Conservation (phyloP, 345 rosid species). For the Salix suchowensis region DNA sequence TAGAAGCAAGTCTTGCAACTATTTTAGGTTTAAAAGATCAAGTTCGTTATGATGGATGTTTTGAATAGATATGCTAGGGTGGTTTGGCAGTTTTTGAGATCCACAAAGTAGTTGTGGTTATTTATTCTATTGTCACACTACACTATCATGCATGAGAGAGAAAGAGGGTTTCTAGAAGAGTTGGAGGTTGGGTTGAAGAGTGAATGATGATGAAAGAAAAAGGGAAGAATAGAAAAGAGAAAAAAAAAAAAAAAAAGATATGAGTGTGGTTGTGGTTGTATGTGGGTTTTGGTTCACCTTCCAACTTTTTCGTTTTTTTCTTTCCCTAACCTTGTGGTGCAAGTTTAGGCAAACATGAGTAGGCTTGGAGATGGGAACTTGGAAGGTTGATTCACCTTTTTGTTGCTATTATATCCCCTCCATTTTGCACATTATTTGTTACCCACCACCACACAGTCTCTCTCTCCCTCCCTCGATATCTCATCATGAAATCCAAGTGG, state of each 20-base stretch:
- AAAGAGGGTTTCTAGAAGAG: constrained; percentile 46
- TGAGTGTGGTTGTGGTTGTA: constrained; percentile 48
- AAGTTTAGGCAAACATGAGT: constrained; percentile 42
- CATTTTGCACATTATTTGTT: constrained; percentile 25
- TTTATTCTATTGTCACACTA: constrained; percentile 43
- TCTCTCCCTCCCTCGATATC: constrained; percentile 2
- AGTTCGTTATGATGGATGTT: constrained; percentile 30
- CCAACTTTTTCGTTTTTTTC: constrained; percentile 23
- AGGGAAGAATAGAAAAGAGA: constrained; percentile 1
- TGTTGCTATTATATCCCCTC: constrained; percentile 28
- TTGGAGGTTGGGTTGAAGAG: constrained; percentile 42
- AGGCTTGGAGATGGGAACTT: constrained; percentile 17
- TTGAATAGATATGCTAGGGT: constrained; percentile 26
- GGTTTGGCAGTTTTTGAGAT: constrained; percentile 30
- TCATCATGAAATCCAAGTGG: constrained; percentile 39
- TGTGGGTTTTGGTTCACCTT: constrained; percentile 69
- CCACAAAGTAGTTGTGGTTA: constrained; percentile 43
- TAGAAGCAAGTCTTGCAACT: not conserved
- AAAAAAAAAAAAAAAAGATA: not conserved
- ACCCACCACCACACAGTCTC: constrained; percentile 30
- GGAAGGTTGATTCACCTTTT: constrained; percentile 30
- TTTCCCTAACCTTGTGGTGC: constrained; percentile 33
- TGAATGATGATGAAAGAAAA: constrained; percentile 17
- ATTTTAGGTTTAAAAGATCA: not conserved
- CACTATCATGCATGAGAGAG: constrained; percentile 34